Percentiles rank a stretch among this genome's conserved stretches.
phyloP scores from a whole-genome alignment of 768 basidiomycete species.

The Lyophyllum semitale region DNA sequence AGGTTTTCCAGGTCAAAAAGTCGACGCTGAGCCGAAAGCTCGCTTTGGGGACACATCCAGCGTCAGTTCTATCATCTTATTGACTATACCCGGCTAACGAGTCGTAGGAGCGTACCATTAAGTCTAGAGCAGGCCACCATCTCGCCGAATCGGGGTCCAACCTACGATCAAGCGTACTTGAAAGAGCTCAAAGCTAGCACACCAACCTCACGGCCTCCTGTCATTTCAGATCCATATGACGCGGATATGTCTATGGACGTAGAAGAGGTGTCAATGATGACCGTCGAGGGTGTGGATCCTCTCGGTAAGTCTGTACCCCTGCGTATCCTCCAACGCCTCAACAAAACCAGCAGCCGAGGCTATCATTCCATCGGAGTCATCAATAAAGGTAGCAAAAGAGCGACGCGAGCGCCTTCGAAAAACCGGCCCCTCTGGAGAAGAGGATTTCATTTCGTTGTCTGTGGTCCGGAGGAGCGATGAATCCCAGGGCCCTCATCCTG shows the following conservation, averaged over 20 bases:
- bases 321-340: not conserved
- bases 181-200: constrained; percentile 81
- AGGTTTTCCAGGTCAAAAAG: constrained; percentile 80
- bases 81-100: constrained; percentile 10
- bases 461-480: constrained; percentile 57
- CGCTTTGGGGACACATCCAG: constrained; percentile 53
- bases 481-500: constrained; percentile 77
- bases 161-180: constrained; percentile 74
- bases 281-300: constrained; percentile 27
- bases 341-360: constrained; percentile 32
- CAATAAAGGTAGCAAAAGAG: constrained; percentile 73
- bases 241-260: constrained; percentile 52
- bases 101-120: constrained; percentile 42
- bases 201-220: constrained; percentile 50
- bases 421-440: constrained; percentile 43
- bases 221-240: constrained; percentile 45
- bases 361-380: constrained; percentile 68
- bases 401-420: constrained; percentile 69
- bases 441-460: constrained; percentile 81
- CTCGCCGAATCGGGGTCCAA: constrained; percentile 54
- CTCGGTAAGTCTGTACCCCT: constrained; percentile 28
- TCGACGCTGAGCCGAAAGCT: constrained; percentile 73
- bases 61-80: constrained; percentile 34
- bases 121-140: constrained; percentile 59
- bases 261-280: constrained; percentile 39